Conservation (phyloP, 345 rosid species). For the Dovyalis caffra region DNA sequence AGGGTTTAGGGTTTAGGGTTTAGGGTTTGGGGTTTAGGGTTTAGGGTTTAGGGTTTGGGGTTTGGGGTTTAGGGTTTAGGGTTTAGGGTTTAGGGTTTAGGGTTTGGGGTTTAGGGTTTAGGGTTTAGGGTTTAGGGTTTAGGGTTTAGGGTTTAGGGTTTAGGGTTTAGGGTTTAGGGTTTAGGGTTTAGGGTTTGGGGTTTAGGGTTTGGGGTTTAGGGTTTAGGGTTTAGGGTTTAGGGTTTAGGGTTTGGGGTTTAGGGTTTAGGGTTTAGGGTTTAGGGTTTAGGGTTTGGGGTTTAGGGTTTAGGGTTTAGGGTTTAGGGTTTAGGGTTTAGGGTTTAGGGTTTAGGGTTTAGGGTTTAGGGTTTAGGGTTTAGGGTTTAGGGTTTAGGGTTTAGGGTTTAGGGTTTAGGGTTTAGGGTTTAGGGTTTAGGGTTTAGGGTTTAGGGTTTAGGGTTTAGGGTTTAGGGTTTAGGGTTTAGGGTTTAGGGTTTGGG, state of each 20-base stretch:
- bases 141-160: neutral
- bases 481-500: slow-evolving; percentile 1
- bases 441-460: slow-evolving; percentile 1
- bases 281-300: slow-evolving; percentile 12
- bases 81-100: neutral
- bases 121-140: slow-evolving; percentile 5
- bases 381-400: slow-evolving; percentile 3
- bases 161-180: slow-evolving; percentile 9
- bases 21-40: neutral
- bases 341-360: slow-evolving; percentile 6
- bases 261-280: slow-evolving; percentile 13
- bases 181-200: slow-evolving; percentile 6
- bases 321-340: slow-evolving; percentile 17
- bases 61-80: neutral
- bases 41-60: neutral
- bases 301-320: slow-evolving; percentile 8
- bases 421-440: slow-evolving; percentile 5
- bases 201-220: slow-evolving; percentile 3
- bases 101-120: neutral
- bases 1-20: neutral
- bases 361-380: slow-evolving; percentile 6
- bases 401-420: slow-evolving; percentile 3
- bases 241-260: slow-evolving; percentile 5
- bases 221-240: slow-evolving; percentile 9
- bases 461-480: slow-evolving; percentile 12